Percentiles rank a stretch among this genome's conserved stretches.
phyloP scores from a whole-genome alignment of 371 early-diverging fungal species.

The Blyttiomyces sp. region DNA sequence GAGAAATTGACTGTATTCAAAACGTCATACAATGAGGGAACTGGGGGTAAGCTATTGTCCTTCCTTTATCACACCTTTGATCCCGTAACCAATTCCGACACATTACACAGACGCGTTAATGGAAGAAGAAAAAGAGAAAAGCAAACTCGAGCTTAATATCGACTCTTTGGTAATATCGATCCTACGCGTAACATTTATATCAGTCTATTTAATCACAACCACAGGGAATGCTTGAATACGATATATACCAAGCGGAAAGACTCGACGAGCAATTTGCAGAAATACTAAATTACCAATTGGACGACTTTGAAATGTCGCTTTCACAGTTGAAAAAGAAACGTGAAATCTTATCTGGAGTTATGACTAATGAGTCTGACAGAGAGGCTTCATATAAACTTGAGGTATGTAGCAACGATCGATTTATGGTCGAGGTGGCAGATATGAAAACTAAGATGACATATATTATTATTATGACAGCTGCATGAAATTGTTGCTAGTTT shows the following conservation, averaged over 20 bases:
- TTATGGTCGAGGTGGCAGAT: neutral
- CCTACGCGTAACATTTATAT: neutral
- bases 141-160: conserved; percentile 31
- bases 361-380: conserved; percentile 21
- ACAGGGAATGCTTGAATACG: conserved; percentile 42
- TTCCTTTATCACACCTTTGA: neutral
- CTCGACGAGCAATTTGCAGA: conserved; percentile 44
- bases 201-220: too few relatives aligned
- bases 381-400: conserved; percentile 34
- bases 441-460: too few relatives aligned
- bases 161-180: conserved; percentile 24
- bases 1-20: conserved; percentile 49
- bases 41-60: conserved; percentile 12
- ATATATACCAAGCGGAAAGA: conserved; percentile 40
- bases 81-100: neutral
- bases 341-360: conserved; percentile 33
- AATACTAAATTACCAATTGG: conserved; percentile 41
- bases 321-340: conserved; percentile 36
- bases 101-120: conserved; percentile 3
- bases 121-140: conserved; percentile 23
- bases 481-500: conserved; percentile 32
- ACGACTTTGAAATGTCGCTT: conserved; percentile 44
- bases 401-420: conserved; percentile 14
- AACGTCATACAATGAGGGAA: conserved; percentile 31
- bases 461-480: conserved; percentile 27